Percentiles rank a stretch among this genome's conserved stretches.
phyloP scores from a whole-genome alignment of 495 filamentous ascomycete genomes.

The Neurospora sp. region DNA sequence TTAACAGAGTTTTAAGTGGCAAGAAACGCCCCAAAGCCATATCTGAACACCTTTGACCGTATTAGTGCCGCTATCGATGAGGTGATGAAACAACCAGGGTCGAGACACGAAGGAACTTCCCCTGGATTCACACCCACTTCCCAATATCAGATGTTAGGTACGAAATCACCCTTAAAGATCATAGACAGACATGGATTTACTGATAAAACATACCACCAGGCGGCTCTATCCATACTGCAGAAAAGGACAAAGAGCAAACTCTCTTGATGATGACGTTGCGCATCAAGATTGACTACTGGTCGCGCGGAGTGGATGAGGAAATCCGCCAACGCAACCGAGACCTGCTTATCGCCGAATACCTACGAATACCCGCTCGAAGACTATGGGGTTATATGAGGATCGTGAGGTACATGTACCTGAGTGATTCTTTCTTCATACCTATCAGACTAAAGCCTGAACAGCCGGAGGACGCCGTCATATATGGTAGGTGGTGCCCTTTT shows the following conservation, averaged over 20 bases:
- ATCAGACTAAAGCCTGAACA: not conserved
- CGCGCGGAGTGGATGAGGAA: constrained; percentile 11
- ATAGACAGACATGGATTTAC: not conserved
- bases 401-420: not conserved
- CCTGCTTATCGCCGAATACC: constrained; percentile 15
- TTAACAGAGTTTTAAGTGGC: not conserved
- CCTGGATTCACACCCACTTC: not conserved
- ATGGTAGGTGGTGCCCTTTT: not conserved
- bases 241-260: constrained; percentile 6
- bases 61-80: not conserved
- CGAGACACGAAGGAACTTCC: not conserved
- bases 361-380: not conserved
- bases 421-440: not conserved
- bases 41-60: too few species aligned
- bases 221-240: not conserved
- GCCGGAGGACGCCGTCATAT: not conserved
- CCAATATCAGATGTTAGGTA: not conserved
- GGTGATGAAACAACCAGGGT: not conserved
- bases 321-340: constrained; percentile 14
- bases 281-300: constrained; percentile 17
- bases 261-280: constrained; percentile 8
- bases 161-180: not conserved
- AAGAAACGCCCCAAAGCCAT: not conserved
- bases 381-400: not conserved
- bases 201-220: not conserved